These are phyloP conservation scores for Aspergillus hortae DNA, from an alignment of 2,329 filamentous ascomycete species.

Conservation along the genomic window DNA sequence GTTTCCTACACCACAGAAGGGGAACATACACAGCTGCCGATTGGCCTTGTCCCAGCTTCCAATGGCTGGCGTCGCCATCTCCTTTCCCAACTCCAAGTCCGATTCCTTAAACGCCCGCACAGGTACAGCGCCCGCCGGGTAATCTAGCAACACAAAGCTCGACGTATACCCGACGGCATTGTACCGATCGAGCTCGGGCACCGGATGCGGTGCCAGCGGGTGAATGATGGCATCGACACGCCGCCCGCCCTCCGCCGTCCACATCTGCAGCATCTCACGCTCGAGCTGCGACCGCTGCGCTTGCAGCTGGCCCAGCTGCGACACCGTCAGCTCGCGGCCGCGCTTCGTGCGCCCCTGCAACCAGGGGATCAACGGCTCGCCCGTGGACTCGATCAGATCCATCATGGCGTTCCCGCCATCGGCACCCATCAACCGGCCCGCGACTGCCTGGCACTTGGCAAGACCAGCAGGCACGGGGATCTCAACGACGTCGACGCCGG, in stretches of 20 bases:
- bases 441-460: conserved; percentile 53
- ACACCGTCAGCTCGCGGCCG: conserved; percentile 45
- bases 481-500: conserved; percentile 56
- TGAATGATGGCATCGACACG: conserved; percentile 59
- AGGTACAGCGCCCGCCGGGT: conserved; percentile 56
- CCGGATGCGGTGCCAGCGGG: conserved; percentile 62
- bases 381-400: conserved; percentile 53
- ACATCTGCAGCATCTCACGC: conserved; percentile 56
- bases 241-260: conserved; percentile 37
- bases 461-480: conserved; percentile 53
- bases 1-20: background rate
- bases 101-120: conserved; percentile 47
- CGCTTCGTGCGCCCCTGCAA: conserved; percentile 51
- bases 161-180: conserved; percentile 62
- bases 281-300: conserved; percentile 52
- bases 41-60: conserved; percentile 61
- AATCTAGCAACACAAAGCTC: conserved; percentile 60
- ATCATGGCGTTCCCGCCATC: conserved; percentile 57
- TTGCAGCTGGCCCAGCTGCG: conserved; percentile 52
- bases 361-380: conserved; percentile 60
- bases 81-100: conserved; percentile 50
- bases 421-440: conserved; percentile 56
- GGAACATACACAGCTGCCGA: conserved; percentile 52
- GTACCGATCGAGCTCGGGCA: conserved; percentile 60
- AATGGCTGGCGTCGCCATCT: conserved; percentile 39